Base-by-base conservation (phyloP, 306 rosid species). In the Begonia fuchsioides region DNA sequence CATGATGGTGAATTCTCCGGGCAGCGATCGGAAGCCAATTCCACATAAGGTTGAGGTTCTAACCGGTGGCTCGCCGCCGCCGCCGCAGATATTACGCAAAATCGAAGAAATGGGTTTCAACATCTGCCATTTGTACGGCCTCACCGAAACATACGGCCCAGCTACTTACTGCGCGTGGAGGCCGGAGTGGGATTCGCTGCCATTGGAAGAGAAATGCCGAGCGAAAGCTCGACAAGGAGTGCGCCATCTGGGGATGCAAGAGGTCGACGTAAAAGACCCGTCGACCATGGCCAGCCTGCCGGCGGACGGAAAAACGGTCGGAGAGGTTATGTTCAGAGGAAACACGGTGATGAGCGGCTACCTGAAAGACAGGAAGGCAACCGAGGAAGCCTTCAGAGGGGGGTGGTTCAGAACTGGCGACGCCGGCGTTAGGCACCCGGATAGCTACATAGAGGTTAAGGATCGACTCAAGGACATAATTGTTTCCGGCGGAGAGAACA, bases 311-410 rank as follows among this genome's bases (percentile, higher is more conserved):
- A 72, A 59, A 64, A 78, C 95, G 20, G 44, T 70, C 9, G 96
- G 96, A 5, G 93, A 83, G 67, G 57, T 88, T 12, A 78, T 88
- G 95, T 66, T 83, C 10, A 68, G 76, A 61, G 96, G 95, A 43
- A 88, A 88, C 63, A 83, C 90, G 39, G 86, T 88, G 38, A 88
- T 88, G 93, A 74, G 86, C 62, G 96, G 96, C 52, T 88, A 87
- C 63, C 47, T 76, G 0, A 78, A 66, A 60, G 81, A 88, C 60
- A 50, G 62, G 50, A 69, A 74, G 61, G 86, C 96, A 41, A 88
- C 93, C 8, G 44, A 78, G 54, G 82, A 66, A 59, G 83, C 90
- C 48, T 88, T 83, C 57, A 43, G 10, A 15, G 86, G 71, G 5
- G 96, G 95, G 32, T 88, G 96, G 95, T 81, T 83, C 60, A 74